Conservation (phyloP, 495 filamentous ascomycete species). For the Ramalina intermedia region DNA sequence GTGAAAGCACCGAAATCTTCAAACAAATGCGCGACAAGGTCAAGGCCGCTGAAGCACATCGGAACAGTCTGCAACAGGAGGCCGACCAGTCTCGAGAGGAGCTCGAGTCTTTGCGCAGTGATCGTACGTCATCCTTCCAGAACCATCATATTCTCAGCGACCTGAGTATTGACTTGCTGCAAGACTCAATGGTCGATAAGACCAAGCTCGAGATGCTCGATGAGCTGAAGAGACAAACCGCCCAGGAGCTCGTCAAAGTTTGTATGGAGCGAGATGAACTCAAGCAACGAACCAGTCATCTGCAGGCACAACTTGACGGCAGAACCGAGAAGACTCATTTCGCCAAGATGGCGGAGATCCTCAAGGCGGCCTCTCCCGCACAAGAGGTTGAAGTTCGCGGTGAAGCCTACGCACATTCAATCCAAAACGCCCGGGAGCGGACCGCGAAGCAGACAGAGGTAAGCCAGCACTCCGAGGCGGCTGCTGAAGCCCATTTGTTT, state of each 20-base stretch:
- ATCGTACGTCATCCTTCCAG: constrained; percentile 22
- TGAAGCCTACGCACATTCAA: background rate
- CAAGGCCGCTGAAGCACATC: constrained; percentile 26
- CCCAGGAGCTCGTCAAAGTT: constrained; percentile 29
- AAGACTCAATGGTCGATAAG: constrained; percentile 31
- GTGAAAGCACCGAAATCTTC: constrained; percentile 25
- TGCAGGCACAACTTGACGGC: constrained; percentile 25
- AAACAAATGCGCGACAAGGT: constrained; percentile 34
- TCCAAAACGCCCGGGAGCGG: background rate
- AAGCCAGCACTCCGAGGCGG: background rate
- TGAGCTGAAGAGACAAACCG: constrained; percentile 32
- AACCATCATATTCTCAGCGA: background rate
- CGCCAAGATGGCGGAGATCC: background rate
- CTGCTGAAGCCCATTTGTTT: too few relatives aligned
- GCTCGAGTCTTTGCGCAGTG: constrained; percentile 25
- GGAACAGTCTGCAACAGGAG: constrained; percentile 27
- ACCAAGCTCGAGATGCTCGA: constrained; percentile 35
- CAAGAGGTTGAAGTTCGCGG: background rate
- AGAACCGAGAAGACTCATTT: constrained; percentile 7
- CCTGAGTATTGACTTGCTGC: constrained; percentile 16
- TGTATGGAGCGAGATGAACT: constrained; percentile 31
- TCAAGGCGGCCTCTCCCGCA: background rate
- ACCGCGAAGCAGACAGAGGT: background rate
- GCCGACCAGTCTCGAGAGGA: constrained; percentile 24
- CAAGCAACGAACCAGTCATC: constrained; percentile 24